phyloP scores from a whole-genome alignment of 345 rosid genomes.

The Chamaenerion angustifolium region DNA sequence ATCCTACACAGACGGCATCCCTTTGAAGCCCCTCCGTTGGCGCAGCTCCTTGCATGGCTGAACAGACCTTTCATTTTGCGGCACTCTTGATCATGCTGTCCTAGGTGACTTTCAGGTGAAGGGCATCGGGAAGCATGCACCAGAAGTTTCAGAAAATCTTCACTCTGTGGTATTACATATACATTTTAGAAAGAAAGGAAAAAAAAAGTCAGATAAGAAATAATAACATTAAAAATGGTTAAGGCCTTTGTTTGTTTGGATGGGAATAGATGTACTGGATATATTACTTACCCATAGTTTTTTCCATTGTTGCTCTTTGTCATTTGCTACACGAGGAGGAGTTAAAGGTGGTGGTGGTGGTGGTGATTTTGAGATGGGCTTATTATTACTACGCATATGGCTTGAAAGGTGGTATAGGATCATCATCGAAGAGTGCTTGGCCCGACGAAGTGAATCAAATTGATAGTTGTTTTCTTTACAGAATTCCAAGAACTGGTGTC shows the following conservation, averaged over 20 bases:
- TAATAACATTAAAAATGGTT: no score
- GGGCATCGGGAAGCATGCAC: constrained; percentile 1
- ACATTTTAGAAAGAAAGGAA: not conserved
- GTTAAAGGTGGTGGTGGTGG: constrained; percentile 24
- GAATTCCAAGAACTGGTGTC: constrained; percentile 39
- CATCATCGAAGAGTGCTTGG: constrained; percentile 75
- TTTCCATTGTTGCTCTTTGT: no score
- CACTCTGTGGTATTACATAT: no score
- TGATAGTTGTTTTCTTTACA: constrained; percentile 41
- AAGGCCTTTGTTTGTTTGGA: not conserved
- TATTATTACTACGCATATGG: constrained; percentile 2
- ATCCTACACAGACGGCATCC: constrained; percentile 1
- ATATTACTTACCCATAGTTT: no score
- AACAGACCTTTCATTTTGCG: constrained; percentile 3
- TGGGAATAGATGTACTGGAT: no score
- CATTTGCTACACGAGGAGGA: not conserved
- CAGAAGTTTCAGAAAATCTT: constrained; percentile 1
- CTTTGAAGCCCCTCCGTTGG: not conserved
- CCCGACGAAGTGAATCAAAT: constrained; percentile 54
- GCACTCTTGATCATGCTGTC: not conserved
- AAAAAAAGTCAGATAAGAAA: not conserved
- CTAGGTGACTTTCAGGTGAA: not conserved
- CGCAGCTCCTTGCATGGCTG: not conserved
- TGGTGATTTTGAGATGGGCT: not conserved
- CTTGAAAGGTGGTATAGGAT: constrained; percentile 41